Evolutionary conservation across 805 yeast species (phyloP), one percentile per base, ranked within the genome.

Genomic region (Teunomyces lycoperdinae): DNA sequence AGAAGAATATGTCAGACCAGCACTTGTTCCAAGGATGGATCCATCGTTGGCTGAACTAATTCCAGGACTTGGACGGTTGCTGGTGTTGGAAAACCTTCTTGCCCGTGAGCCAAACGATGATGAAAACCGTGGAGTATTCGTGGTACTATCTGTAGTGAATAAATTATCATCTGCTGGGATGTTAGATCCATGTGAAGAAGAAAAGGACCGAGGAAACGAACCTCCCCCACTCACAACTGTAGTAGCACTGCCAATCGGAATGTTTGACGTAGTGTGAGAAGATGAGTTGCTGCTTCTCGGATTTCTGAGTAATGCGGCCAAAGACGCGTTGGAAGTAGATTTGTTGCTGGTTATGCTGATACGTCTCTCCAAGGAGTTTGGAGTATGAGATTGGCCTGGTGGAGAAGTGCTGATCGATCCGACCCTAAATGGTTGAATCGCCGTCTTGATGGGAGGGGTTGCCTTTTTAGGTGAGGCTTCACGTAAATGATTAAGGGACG

Each of bases 41-140:
- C 50, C 49, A 11, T 54, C 61, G 42, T 58, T 55, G 26, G 38
- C 39, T 33, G 46, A 36, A 16, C 45, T 52, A 27, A 14, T 53
- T 34, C 17, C 57, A 1, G 61, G 53, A 32, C 59, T 58, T 45
- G 65, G 70, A 17, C 64, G 56, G 16, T 57, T 55, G 36, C 70
- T 64, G 3, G 73, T 62, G 48, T 63, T 68, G 36, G 73, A 66
- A 49, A 67, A 70, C 28, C 87, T 71, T n/a, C 85, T 75, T 11
- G 70, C 74, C 43, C 87, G 68, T n/a, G 84, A 82, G 0, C 88
- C 87, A 63, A 85, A 85, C 0, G 91, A 84, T 0, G 92, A 82
- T 2, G 88, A 78, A 54, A 84, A 85, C 52, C 83, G 75, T 1
- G 87, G 85, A 0, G 84, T 71, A 29, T 58, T 71, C 24, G 33